Percentiles rank a stretch among this genome's conserved stretches.
These are phyloP conservation scores for Lolium rigidum DNA, from an alignment of 176 grass and related monocot genomes.

Conservation along the genomic window DNA sequence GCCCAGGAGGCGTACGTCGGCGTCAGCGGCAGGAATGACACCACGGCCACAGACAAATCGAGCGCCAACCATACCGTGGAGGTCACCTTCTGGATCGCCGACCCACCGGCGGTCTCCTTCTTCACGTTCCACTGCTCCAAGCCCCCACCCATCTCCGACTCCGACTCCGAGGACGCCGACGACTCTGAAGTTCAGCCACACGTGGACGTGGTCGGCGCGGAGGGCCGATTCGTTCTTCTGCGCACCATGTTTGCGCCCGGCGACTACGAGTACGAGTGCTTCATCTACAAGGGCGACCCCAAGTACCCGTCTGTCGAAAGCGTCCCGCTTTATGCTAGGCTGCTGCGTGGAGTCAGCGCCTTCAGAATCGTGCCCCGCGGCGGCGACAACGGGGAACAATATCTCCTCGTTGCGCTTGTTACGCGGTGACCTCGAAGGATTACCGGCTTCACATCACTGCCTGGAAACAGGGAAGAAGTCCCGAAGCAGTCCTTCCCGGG, in stretches of 20 bases:
- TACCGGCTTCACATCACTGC: background rate
- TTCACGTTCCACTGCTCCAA: constrained; percentile 14
- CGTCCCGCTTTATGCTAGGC: too few species aligned
- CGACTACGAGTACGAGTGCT: background rate
- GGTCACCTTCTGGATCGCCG: background rate
- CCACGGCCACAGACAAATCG: constrained; percentile 23
- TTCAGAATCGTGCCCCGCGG: too few species aligned
- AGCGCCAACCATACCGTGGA: background rate
- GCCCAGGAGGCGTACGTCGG: background rate
- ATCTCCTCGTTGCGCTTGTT: too few species aligned
- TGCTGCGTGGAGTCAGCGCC: too few species aligned
- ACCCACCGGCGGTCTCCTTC: constrained; percentile 5
- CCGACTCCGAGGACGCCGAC: background rate
- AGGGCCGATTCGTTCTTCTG: background rate
- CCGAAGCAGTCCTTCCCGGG: background rate
- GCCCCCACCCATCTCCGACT: background rate
- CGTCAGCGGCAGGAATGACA: background rate
- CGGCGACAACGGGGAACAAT: too few species aligned
- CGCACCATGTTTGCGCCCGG: background rate
- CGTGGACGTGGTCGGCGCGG: background rate
- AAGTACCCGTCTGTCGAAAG: too few species aligned
- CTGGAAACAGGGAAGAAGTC: background rate
- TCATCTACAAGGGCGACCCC: too few species aligned
- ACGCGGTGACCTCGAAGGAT: too few species aligned
- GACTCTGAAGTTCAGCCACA: background rate